Evolutionary conservation across 2,329 filamentous ascomycete species (phyloP), one percentile per base, ranked within the genome.

Genomic region (Hypoxylon sp.): DNA sequence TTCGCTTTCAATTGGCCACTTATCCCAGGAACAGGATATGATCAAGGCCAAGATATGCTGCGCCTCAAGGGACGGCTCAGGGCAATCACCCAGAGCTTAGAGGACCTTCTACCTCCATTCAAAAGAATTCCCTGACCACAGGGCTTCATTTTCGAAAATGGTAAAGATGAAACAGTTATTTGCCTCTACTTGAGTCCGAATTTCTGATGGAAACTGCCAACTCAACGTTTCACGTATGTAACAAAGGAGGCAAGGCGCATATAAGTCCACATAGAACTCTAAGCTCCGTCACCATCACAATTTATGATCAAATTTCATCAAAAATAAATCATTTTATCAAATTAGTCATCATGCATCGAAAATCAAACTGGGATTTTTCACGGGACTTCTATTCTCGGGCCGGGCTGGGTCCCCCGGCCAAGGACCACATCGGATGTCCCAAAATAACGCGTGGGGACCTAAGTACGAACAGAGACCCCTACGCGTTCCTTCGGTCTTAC

Each of bases 401-500:
- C 5, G 32, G 1, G 11, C 10, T 1, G 13, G 8, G 3, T 19
- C 42, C 44, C 17, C 4, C 11, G 29, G 3, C 24, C 24, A 27
- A 27, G 24, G 47, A 27, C 11, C 32, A 37, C 39, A 4, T 5
- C 11, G 6, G 24, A 42, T 11, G 31, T 3, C 6, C 29, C 21
- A 56, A 51, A n/a, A 31, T 67, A 10, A 57, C 54, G 21, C 57
- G 54, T 11, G 47, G 65, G 51, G 44, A 65, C 31, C 21, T 62
- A 46, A 47, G 17, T 56, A 53, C 51, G 6, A 50, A 13, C 39
- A 51, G 90, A 69, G 86, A 90, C 63, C 86, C 85, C 1, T 93
- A 90, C 74, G 81, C 85, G 0, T 92, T 92, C 74, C 88, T 94
- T 3, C 75, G 76, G 42, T 82, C 83, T 55, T 93, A 93, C 76